These are phyloP conservation scores for Globisporangium acanthophoron DNA, from an alignment of 352 stramenopile genomes.

Conservation along the genomic window DNA sequence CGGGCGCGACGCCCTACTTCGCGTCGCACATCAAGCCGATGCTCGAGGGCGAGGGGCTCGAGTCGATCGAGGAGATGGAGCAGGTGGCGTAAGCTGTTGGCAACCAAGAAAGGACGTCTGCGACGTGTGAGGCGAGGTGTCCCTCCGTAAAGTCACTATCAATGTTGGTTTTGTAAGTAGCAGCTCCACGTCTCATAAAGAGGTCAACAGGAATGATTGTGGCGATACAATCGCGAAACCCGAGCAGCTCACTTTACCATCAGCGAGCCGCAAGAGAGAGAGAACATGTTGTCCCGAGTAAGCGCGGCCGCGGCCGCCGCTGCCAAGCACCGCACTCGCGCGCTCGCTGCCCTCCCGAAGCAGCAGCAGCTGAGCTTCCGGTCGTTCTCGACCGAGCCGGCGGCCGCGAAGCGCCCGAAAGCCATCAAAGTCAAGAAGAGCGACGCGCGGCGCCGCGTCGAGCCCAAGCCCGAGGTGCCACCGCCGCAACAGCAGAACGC, in stretches of 20 bases:
- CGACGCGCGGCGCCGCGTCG: constrained; percentile 46
- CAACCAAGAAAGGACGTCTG: neutral
- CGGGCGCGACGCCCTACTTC: constrained; percentile 48
- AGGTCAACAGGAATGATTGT: neutral
- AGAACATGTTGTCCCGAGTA: neutral
- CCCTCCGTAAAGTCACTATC: neutral
- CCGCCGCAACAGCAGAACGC: constrained; percentile 19
- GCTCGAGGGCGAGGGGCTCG: constrained; percentile 40
- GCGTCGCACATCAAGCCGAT: constrained; percentile 54
- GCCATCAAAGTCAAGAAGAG: constrained; percentile 69
- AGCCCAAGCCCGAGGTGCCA: constrained; percentile 23
- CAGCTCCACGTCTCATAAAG: neutral
- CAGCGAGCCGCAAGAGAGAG: neutral
- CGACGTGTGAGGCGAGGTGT: neutral
- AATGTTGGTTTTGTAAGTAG: neutral
- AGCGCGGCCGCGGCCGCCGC: neutral
- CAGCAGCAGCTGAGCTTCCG: constrained; percentile 9
- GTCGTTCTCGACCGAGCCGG: constrained; percentile 26
- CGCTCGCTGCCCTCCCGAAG: neutral
- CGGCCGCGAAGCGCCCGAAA: constrained; percentile 39
- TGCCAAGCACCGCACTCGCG: neutral
- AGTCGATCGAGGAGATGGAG: constrained; percentile 9
- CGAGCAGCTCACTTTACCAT: neutral
- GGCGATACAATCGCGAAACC: too few relatives aligned
- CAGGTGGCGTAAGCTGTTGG: neutral